Base-by-base conservation (phyloP, 169 alveolate species). In the Plasmodium vinckei region DNA sequence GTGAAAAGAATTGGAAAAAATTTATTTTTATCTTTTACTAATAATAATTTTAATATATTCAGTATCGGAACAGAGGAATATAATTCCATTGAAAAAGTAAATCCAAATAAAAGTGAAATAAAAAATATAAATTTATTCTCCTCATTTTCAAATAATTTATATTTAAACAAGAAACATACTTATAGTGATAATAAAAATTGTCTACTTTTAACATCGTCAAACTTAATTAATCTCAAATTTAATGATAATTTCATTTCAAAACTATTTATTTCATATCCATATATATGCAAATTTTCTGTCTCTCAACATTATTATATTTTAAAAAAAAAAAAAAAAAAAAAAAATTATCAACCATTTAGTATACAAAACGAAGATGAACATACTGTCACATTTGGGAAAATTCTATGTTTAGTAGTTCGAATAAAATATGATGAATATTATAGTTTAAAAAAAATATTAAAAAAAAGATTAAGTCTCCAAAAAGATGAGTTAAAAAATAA, bases 391-490 rank as follows among this genome's bases (percentile, higher is more conserved):
- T 54, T 12, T 21, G 88, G 88, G n/a, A 77, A 64, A 27, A 10
- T 77, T 0, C n/a, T 77, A 23, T 63, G 77, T 4, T 68, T 46
- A 39, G 13, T 64, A 42, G 73, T 77, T 49, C 57, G 88, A 47
- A 51, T 64, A 9, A 77, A 77, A 46, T 77, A 77, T 33, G 77
- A 77, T 42, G 88, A 77, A 64, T 77, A 77, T 56, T 54, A 77
- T 51, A 63, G 77, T 56, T 42, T 77, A 17, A 77, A 77, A 42
- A 77, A 77, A 44, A 56, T 63, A 15, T 68, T 64, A 19, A 77
- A 77, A 63, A 77, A 56, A 23, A 64, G 88, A 17, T 17, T 77
- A 49, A 64, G 15, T 2, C 1, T 64, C 13, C 88, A 77, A 39
- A 77, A 77, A 23, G 88, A 77, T 2, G 88, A 77, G 23, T 10